Conservation (phyloP, 208 protist genomes). For the Blechomonas ayalai region DNA sequence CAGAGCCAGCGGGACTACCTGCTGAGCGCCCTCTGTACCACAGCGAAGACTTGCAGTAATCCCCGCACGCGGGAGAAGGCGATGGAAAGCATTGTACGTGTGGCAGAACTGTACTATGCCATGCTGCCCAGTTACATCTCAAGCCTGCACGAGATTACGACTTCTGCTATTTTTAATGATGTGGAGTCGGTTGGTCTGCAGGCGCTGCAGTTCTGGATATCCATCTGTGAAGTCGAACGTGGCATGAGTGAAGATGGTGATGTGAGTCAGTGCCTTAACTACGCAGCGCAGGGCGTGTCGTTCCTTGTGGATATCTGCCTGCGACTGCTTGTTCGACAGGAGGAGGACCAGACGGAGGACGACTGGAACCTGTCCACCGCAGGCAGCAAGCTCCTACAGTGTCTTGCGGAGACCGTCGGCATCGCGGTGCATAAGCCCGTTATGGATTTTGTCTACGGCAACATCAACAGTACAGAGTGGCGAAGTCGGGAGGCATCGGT, state of each 20-base stretch:
- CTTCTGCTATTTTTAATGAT: conserved; percentile 84
- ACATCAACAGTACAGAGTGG: conserved; percentile 91
- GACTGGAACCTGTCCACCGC: conserved; percentile 93
- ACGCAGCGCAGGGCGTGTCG: conserved; percentile 70
- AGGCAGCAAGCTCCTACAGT: conserved; percentile 86
- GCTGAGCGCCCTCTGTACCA: conserved; percentile 85
- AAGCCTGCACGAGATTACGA: conserved; percentile 83
- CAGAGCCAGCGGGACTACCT: conserved; percentile 88
- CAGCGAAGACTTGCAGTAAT: conserved; percentile 20
- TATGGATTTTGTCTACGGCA: conserved; percentile 91
- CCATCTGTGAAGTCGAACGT: conserved; percentile 93
- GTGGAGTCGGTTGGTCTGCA: conserved; percentile 90
- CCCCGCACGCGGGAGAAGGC: conserved; percentile 69
- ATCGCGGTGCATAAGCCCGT: conserved; percentile 68
- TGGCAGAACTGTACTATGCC: conserved; percentile 94
- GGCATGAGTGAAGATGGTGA: conserved; percentile 70
- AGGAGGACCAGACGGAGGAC: conserved; percentile 90
- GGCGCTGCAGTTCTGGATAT: conserved; percentile 97
- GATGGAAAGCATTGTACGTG: conserved; percentile 93
- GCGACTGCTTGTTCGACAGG: conserved; percentile 84
- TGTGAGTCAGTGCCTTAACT: conserved; percentile 43
- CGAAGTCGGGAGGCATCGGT: conserved; percentile 92
- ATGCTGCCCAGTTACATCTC: conserved; percentile 92
- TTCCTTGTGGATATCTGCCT: conserved; percentile 87
- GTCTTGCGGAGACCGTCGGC: conserved; percentile 76